These are phyloP conservation scores for Phytophthora foliorum DNA, from an alignment of 352 stramenopile species.

Conservation along the genomic window DNA sequence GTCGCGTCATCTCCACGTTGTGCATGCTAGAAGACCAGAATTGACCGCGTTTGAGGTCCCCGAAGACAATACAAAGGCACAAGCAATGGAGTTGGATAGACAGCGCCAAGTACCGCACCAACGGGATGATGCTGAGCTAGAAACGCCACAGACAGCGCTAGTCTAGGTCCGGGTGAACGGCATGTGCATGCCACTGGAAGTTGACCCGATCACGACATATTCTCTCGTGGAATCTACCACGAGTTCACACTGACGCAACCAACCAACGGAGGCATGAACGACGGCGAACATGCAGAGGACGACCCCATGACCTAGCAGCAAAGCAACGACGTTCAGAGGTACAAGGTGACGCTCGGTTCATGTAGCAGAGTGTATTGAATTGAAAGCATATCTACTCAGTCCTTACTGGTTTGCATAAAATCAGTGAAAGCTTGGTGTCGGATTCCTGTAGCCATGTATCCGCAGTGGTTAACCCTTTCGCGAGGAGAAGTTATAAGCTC, in stretches of 20 bases:
- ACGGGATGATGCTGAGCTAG: not conserved
- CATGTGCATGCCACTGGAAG: conserved; percentile 12
- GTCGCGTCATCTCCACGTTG: conserved; percentile 3
- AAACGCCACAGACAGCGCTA: not conserved
- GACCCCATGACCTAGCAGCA: not conserved
- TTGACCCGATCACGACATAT: conserved; percentile 15
- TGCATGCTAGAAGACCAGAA: not conserved
- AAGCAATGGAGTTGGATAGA: conserved; percentile 7
- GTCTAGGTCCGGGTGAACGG: conserved; percentile 3
- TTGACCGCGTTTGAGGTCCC: not conserved
- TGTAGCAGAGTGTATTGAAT: too few relatives aligned
- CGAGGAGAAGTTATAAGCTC: not conserved
- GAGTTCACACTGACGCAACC: conserved; percentile 9
- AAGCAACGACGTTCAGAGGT: not conserved
- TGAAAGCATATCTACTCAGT: conserved; percentile 1
- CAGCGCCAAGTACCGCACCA: conserved; percentile 6
- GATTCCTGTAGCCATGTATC: too few relatives aligned
- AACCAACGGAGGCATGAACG: not conserved
- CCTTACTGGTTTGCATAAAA: too few relatives aligned
- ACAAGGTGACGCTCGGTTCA: not conserved
- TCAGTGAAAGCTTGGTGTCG: too few relatives aligned
- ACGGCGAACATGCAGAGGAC: conserved; percentile 2
- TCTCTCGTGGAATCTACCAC: conserved; percentile 4
- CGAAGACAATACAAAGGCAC: conserved; percentile 6
- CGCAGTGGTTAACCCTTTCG: not conserved